phyloP scores from a whole-genome alignment of 768 basidiomycete genomes.

The Suillus subalutaceus region DNA sequence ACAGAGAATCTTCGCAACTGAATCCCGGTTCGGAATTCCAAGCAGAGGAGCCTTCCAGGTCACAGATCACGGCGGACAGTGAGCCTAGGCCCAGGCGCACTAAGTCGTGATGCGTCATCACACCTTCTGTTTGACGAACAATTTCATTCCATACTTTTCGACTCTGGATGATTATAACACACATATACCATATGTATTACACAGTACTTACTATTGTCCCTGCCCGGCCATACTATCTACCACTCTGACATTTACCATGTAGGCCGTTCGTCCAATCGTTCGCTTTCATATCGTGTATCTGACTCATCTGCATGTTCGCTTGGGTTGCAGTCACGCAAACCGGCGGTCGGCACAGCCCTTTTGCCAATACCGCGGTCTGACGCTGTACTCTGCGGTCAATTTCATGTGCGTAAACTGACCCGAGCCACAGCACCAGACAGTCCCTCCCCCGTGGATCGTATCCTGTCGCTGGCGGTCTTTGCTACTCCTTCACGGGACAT shows the following conservation, averaged over 20 bases:
- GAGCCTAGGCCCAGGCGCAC: background rate
- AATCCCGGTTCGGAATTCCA: background rate
- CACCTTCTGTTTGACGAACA: background rate
- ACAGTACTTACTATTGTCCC: no score
- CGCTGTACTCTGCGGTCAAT: no score
- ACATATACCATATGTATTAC: no score
- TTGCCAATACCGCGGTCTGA: no score
- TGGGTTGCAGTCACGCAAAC: no score
- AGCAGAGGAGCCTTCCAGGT: background rate
- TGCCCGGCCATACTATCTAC: no score
- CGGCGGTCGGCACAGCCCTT: no score
- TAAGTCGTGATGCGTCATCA: background rate
- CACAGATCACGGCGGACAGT: background rate
- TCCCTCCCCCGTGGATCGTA: background rate
- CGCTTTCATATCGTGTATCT: no score
- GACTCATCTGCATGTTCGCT: no score
- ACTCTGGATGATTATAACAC: background rate
- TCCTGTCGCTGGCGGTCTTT: background rate
- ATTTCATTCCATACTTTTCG: background rate
- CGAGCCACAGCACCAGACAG: background rate
- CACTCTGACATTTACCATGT: no score
- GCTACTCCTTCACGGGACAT: background rate
- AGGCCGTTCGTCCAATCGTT: no score
- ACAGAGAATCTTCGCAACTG: background rate
- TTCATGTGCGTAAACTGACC: background rate